A percentile compares a stretch with the other conserved stretches of the same genome.
These are phyloP conservation scores for Dactylellina drechsleri DNA, from an alignment of 2,329 filamentous ascomycete species.

Conservation along the genomic window DNA sequence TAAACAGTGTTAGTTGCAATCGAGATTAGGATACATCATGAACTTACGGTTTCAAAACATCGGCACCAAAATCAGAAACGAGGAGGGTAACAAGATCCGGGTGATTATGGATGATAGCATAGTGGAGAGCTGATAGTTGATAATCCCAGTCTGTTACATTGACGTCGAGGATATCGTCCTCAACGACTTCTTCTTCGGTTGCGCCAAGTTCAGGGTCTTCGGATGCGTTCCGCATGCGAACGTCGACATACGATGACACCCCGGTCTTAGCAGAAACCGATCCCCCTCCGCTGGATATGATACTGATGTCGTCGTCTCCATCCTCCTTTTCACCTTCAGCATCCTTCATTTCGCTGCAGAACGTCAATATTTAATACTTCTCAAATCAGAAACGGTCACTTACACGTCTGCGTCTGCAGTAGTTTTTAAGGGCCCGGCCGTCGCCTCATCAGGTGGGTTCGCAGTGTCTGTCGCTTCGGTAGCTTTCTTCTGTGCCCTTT, in stretches of 20 bases:
- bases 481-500: slow-evolving; percentile 28
- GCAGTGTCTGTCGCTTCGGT: slow-evolving; percentile 51
- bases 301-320: slow-evolving; percentile 63
- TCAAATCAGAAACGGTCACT: neutral
- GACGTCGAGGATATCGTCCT: slow-evolving; percentile 82
- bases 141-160: slow-evolving; percentile 80
- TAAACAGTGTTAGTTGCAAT: slow-evolving; percentile 44
- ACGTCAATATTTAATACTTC: neutral
- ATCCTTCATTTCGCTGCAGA: slow-evolving; percentile 60
- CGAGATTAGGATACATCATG: slow-evolving; percentile 21
- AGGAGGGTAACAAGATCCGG: slow-evolving; percentile 74
- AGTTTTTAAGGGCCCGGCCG: neutral
- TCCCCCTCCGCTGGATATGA: slow-evolving; percentile 62
- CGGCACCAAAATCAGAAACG: slow-evolving; percentile 75
- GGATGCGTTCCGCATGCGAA: slow-evolving; percentile 61
- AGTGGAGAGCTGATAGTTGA: slow-evolving; percentile 70
- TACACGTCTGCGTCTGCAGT: slow-evolving; percentile 3
- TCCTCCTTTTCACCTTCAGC: slow-evolving; percentile 59
- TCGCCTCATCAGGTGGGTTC: slow-evolving; percentile 59
- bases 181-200: slow-evolving; percentile 65
- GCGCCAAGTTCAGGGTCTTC: slow-evolving; percentile 62
- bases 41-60: slow-evolving; percentile 81
- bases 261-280: slow-evolving; percentile 21
- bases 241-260: slow-evolving; percentile 55
- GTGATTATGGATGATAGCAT: slow-evolving; percentile 79